Base-by-base conservation (phyloP, 805 yeast genomes). In the Ogataea saltuana region DNA sequence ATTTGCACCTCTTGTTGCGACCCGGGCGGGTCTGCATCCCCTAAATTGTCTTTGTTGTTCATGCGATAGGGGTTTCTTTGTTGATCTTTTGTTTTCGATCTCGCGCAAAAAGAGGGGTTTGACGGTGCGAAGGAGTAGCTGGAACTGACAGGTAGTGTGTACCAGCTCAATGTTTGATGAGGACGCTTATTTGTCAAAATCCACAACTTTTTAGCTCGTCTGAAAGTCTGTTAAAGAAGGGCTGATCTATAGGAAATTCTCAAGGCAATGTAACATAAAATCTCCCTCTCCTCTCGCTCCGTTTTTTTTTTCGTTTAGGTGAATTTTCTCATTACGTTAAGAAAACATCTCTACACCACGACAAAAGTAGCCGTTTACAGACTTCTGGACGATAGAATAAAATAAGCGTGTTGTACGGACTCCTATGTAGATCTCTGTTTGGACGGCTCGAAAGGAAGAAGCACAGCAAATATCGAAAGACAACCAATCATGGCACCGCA, bases 401-500 rank as follows among this genome's bases (percentile, higher is more conserved):
- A 13, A 28, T 15, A 9, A n/a, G n/a, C n/a, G n/a, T n/a, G n/a
- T n/a, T n/a, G n/a, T n/a, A n/a, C n/a, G n/a, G n/a, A n/a, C n/a
- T n/a, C 21, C 35, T 22, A 34, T 16, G 38, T 23, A n/a, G 65
- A 45, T 56, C 72, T 64, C 47, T 58, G 56, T 13, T 59, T 59
- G 12, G 71, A 59, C 12, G 79, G 79, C 53, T 77, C 82, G 46
- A 70, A 76, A 2, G 83, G 83, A 53, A 75, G 61, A 13, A 72
- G 49, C 1, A 63, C 50, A 6, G 78, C 62, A 18, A 78, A 60
- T 12, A 78, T 54, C 3, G 76, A 71, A n/a, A 79, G 59, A 18
- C 59, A 53, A 15, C 80, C 70, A 50, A 79, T 75, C 33, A 76
- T 56, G 2, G 78, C 80, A 32, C 83, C 83, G 54, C 80, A 71